Base-by-base conservation (phyloP, 139 green algal species). In the Klebsormidium nitens region DNA sequence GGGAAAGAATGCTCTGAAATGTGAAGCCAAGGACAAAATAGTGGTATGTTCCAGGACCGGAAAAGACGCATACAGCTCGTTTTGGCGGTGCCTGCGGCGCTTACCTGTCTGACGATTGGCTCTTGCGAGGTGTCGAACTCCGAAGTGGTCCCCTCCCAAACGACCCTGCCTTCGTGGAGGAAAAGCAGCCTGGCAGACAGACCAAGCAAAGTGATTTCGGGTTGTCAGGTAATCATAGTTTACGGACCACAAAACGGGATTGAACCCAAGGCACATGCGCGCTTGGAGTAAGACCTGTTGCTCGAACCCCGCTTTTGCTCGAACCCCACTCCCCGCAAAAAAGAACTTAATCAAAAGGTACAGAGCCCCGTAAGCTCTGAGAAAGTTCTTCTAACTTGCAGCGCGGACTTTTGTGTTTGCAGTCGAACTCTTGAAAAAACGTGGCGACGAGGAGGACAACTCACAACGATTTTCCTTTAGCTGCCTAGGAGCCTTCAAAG, bases 91-190 rank as follows among this genome's bases (percentile, higher is more conserved):
- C n/a, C n/a, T 6, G 14, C 8, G 44, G 87, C 85, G 1, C 86
- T 82, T 77, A 99, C 97, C 81, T 99, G 95, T 8, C 84, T 66
- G 14, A 99, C 95, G 31, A 98, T 97, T 0, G 90, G 87, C 65
- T 96, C 89, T 19, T 92, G 74, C 0, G 88, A 94, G 0, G 82
- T 91, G 71, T 97, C 90, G 80, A 99, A 98, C 62, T 99, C 93
- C 6, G 74, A 62, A 5, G 85, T 82, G 2, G 63, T 78, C 5
- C 95, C 95, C 81, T 98, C 78, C 95, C 95, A 99, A 36, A 96
- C 94, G 32, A 99, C 95, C 36, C 78, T 79, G 29, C 95, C 95
- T 50, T 93, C 65, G 63, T 98, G 90, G 71, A 99, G 72, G 74
- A 99, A 99, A 59, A 99, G 91, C 38, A 99, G 78, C 42, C 82